Base-by-base conservation (phyloP, 2,329 filamentous ascomycete genomes). In the Dactylellina parvicollis region DNA sequence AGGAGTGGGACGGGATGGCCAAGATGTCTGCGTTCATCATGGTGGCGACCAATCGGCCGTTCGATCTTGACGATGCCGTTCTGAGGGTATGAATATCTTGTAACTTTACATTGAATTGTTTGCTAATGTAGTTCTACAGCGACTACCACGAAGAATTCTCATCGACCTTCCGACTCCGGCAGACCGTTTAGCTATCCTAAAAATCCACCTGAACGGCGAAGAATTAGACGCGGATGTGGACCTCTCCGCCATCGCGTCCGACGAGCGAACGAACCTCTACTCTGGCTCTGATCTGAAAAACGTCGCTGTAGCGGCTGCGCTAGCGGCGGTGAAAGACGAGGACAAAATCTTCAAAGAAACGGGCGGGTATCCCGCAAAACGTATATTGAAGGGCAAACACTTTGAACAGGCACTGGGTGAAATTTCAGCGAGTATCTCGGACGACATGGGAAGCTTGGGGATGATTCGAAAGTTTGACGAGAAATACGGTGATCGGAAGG, bases 401-500 rank as follows among this genome's bases (percentile, higher is more conserved):
- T 98, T 99, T 79, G 90, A 93, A 14, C 90, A 88, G 76, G 95
- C 92, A 1, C 84, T 96, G 78, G 86, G 88, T 77, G 93, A 98
- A 81, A 96, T 99, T 76, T 91, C 90, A 64, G 92, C 95, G 0
- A 96, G 91, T 78, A 93, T 97, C 76, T 93, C 88, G 77, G 94
- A 97, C 80, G 93, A 99, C 78, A 98, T 97, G 94, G 85, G 87
- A 52, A 92, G 88, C 30, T 83, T 99, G 75, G 87, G 88, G 76
- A 91, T 91, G 10, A 96, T 99, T 78, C 87, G 92, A 77, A 96
- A 96, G 81, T 99, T 98, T 79, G 95, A 99, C 79, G 92, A 96
- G 82, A 90, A 94, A 80, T 99, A 93, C 80, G 94, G 95, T 24
- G 92, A 96, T 79, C 86, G 89, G 34, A 89, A 87, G 78, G 87